Percentiles rank a stretch among this genome's conserved stretches.
Conservation (phyloP, 2,329 filamentous ascomycete genomes). For the Beauveria scarabaeidicola region DNA sequence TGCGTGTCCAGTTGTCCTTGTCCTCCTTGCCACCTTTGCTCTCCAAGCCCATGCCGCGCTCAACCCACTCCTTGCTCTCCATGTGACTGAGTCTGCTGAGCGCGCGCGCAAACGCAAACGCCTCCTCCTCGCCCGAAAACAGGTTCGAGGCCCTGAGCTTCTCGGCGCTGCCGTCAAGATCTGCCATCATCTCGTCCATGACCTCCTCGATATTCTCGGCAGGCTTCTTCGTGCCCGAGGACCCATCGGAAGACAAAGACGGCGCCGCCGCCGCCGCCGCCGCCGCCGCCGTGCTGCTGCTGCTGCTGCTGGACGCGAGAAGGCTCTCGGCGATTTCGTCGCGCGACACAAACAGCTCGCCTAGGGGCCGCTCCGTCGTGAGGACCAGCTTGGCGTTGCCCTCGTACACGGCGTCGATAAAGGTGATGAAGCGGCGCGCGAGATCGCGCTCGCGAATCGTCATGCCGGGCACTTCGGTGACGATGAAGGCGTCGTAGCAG, state of each 20-base stretch:
- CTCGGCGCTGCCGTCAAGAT: constrained; percentile 75
- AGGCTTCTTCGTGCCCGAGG: not conserved
- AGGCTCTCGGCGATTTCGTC: constrained; percentile 55
- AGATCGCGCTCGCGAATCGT: constrained; percentile 77
- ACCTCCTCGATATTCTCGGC: constrained; percentile 49
- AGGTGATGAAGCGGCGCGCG: constrained; percentile 89
- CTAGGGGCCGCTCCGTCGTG: constrained; percentile 77
- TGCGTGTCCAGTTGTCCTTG: constrained; percentile 56
- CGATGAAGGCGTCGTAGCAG: constrained; percentile 84
- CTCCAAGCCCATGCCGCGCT: constrained; percentile 65
- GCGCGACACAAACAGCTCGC: constrained; percentile 74
- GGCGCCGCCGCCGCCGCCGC: too few species aligned
- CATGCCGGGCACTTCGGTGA: constrained; percentile 90
- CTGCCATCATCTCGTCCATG: constrained; percentile 78
- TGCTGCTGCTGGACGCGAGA: constrained; percentile 35
- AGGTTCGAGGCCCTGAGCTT: constrained; percentile 78
- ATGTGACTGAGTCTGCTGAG: constrained; percentile 81
- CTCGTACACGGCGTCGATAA: constrained; percentile 95
- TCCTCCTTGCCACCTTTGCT: constrained; percentile 55
- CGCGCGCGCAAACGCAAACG: constrained; percentile 90
- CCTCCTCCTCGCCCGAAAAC: constrained; percentile 91
- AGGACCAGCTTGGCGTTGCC: constrained; percentile 87
- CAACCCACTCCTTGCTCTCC: constrained; percentile 92
- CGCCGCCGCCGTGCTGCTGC: not conserved
- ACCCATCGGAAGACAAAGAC: constrained; percentile 12